phyloP scores from a whole-genome alignment of 495 filamentous ascomycete genomes.

The Neurospora hispaniola region DNA sequence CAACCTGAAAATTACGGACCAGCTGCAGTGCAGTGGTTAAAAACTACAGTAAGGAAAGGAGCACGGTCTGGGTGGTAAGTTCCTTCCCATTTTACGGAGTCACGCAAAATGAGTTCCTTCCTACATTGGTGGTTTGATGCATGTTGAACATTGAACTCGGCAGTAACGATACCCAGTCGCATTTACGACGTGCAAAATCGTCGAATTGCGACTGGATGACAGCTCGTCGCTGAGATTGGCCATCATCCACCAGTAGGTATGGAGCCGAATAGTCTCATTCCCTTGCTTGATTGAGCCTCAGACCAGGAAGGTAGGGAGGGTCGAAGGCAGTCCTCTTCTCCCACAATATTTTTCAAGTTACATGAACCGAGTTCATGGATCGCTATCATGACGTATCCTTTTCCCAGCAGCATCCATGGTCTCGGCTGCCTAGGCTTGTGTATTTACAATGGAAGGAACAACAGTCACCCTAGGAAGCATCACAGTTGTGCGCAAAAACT shows the following conservation, averaged over 20 bases:
- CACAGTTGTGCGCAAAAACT: slow-evolving; percentile 9
- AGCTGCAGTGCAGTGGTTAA: neutral
- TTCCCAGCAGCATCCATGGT: neutral
- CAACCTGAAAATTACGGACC: too few species aligned
- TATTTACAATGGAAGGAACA: slow-evolving; percentile 7
- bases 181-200: neutral
- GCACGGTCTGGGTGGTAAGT: neutral
- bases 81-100: neutral
- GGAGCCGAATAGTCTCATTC: neutral
- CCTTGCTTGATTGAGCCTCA: neutral
- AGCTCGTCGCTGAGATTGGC: neutral
- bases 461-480: slow-evolving; percentile 13
- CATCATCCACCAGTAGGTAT: neutral
- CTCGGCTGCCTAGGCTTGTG: neutral
- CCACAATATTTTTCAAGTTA: neutral
- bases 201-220: neutral
- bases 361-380: neutral
- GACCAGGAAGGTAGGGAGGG: neutral
- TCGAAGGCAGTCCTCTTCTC: neutral
- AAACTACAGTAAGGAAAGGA: neutral
- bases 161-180: neutral
- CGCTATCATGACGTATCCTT: neutral
- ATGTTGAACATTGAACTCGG: neutral
- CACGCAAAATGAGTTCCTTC: neutral
- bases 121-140: neutral